Base-by-base conservation (phyloP, 345 rosid species). In the Laguncularia racemosa region DNA sequence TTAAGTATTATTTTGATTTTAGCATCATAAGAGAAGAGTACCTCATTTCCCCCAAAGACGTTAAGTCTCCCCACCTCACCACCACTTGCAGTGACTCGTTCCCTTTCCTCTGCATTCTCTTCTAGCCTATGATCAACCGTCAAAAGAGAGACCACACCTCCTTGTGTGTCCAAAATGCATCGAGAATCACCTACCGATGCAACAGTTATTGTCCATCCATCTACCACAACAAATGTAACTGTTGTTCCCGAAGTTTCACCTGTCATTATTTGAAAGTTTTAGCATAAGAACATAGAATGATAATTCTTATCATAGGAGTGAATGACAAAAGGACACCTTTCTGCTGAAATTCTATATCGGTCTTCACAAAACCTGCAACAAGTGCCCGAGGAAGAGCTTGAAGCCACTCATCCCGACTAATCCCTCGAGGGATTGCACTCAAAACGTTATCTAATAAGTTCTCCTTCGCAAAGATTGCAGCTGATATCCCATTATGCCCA, bases 131-230 rank as follows among this genome's bases (percentile, higher is more conserved):
- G 99, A 75, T 95, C 99, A 44, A 90, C 99, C 6, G 99, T 95
- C 75, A 95, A 75, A 3, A 95, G 91, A 59, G 99, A 90, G 53
- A 95, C 93, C 55, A 88, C 82, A 51, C 97, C 99, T 21, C 92
- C 95, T 66, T 88, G 96, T 49, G 96, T 84, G 65, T 95, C 97
- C 78, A 95, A 82, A 73, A 95, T 95, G 82, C 99, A 95, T 57
- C 99, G 82, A 38, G 99, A 95, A 71, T 95, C 99, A 20, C 99
- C 99, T 38, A 95, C 97, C n/a, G 99, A 90, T 53, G 96, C 99
- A 58, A 88, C 97, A 72, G 99, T 95, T 51, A 95, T 80, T 63
- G 99, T 95, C 99, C 97, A 95, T 20, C 89, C 96, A 77, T 95
- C 99, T 47, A 95, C 82, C 59, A 90, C 70, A 61, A 90, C 99